Percentiles rank a stretch among this genome's conserved stretches.
Evolutionary conservation across 2,329 filamentous ascomycete genomes (phyloP).

Genomic region (Microdochium nivale): DNA sequence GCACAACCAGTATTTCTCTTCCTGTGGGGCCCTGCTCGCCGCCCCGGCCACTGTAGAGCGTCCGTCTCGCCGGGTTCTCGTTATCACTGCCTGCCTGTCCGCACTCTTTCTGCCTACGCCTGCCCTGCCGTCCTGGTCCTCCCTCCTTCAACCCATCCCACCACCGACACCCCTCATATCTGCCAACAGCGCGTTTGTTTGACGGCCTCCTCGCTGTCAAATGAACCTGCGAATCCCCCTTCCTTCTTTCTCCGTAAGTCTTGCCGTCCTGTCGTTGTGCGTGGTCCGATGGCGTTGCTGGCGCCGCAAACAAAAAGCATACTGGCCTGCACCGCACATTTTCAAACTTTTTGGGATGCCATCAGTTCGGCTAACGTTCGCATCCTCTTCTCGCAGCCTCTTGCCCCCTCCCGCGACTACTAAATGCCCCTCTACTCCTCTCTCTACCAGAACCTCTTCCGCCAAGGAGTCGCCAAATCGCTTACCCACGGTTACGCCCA

Average conservation of each 20-base stretch:
- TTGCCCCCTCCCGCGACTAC: slow-evolving; percentile 56
- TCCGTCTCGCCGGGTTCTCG: not conserved
- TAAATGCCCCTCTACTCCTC: slow-evolving; percentile 83
- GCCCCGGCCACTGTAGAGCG: too few species aligned
- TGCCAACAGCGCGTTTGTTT: slow-evolving; percentile 74
- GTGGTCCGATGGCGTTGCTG: not conserved
- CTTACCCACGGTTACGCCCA: slow-evolving; percentile 98
- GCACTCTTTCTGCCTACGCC: slow-evolving; percentile 4
- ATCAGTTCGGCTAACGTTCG: slow-evolving; percentile 8
- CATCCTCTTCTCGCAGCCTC: slow-evolving; percentile 31
- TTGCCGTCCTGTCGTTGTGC: slow-evolving; percentile 1
- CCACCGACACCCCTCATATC: slow-evolving; percentile 8
- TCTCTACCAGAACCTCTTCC: slow-evolving; percentile 76
- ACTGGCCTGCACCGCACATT: slow-evolving; percentile 2
- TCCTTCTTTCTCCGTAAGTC: slow-evolving; percentile 55
- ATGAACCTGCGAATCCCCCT: slow-evolving; percentile 88
- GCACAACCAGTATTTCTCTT: too few species aligned
- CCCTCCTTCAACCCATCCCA: slow-evolving; percentile 6
- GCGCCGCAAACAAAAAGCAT: not conserved
- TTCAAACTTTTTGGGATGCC: too few species aligned
- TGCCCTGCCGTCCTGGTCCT: slow-evolving; percentile 8
- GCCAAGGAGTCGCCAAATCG: slow-evolving; percentile 93
- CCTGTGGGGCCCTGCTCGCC: too few species aligned
- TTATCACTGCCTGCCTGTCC: slow-evolving; percentile 3
- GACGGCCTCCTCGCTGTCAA: slow-evolving; percentile 80